These are phyloP conservation scores for Alternaria novae-zelandiae DNA, from an alignment of 2,329 filamentous ascomycete species.

Conservation along the genomic window DNA sequence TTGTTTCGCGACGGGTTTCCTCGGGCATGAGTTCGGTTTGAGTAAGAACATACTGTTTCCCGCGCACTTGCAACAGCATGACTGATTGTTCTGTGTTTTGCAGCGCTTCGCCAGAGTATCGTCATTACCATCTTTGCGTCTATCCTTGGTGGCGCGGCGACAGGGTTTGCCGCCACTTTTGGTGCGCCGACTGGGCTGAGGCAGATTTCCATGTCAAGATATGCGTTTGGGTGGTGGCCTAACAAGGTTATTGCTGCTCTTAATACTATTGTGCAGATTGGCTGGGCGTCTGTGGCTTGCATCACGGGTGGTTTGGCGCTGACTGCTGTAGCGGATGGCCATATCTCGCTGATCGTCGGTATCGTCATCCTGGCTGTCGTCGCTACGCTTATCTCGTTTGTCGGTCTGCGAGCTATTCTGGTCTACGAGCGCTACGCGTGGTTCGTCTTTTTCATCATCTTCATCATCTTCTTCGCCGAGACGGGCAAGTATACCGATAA, in stretches of 20 bases:
- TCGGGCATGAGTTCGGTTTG: slow-evolving; percentile 58
- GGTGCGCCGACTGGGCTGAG: slow-evolving; percentile 52
- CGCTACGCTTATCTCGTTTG: slow-evolving; percentile 47
- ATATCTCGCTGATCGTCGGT: slow-evolving; percentile 52
- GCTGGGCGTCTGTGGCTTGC: slow-evolving; percentile 51
- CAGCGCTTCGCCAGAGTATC: slow-evolving; percentile 51
- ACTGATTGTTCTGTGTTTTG: neutral
- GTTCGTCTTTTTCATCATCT: slow-evolving; percentile 56
- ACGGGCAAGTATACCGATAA: slow-evolving; percentile 54
- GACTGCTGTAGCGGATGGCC: slow-evolving; percentile 51
- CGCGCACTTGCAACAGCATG: neutral
- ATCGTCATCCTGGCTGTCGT: slow-evolving; percentile 53
- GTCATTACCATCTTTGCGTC: slow-evolving; percentile 51
- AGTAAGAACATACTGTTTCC: slow-evolving; percentile 19
- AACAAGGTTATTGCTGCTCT: slow-evolving; percentile 57
- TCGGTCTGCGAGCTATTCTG: slow-evolving; percentile 54
- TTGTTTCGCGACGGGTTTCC: slow-evolving; percentile 49
- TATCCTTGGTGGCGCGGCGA: slow-evolving; percentile 50
- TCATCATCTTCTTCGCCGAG: slow-evolving; percentile 57
- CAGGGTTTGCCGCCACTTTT: slow-evolving; percentile 52
- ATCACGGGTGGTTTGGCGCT: slow-evolving; percentile 53
- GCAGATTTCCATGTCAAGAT: slow-evolving; percentile 54
- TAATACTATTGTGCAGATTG: slow-evolving; percentile 56
- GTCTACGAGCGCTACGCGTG: slow-evolving; percentile 59
- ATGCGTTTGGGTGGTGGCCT: slow-evolving; percentile 60